Base-by-base conservation (phyloP, 2,329 filamentous ascomycete genomes). In the Colletotrichum limetticola region DNA sequence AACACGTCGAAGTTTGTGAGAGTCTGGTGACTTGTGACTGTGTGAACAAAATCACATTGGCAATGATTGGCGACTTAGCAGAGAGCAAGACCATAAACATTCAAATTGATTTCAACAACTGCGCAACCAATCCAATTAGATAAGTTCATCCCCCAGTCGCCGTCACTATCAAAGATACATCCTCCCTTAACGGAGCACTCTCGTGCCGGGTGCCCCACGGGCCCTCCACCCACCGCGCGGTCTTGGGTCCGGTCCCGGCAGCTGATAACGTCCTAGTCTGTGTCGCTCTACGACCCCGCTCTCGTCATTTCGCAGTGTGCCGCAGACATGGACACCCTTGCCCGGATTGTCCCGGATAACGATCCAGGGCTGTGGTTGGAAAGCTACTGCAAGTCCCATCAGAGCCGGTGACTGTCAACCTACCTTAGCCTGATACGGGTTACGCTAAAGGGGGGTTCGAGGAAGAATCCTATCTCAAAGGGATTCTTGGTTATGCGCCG, bases 301-400 rank as follows among this genome's bases (percentile, higher is more conserved):
- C 28, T 56, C 65, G 16, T 61, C 30, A 60, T 49, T n/a, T 66
- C 37, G 19, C 53, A 49, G n/a, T 8, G 12, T 28, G 64, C 28
- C n/a, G 37, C 42, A 49, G 42, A 11, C 42, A 49, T 66, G 63
- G 63, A 0, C 2, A 22, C 52, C 63, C 63, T 24, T 66, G 64
- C 64, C 37, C 64, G 64, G 64, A 59, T 66, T 66, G 35, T 66
- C 35, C 64, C 64, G 64, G 64, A 66, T 66, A 66, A 66, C 37
- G 55, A 32, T 59, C 55, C 55, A 59, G 26, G 11, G 24, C 22
- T 19, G 22, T 56, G 53, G 53, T 28, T 19, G 53, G 26, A 24
- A 28, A 49, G n/a, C 28, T 30, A 52, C 49, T 56, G 42, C 62
- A 55, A 65, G n/a, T 55, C 8, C 35, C 19, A 46, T 46, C 42